Percentiles rank a stretch among this genome's conserved stretches.
Conservation (phyloP, 2,329 filamentous ascomycete species). For the Arthrobotrys pseudoclavata region DNA sequence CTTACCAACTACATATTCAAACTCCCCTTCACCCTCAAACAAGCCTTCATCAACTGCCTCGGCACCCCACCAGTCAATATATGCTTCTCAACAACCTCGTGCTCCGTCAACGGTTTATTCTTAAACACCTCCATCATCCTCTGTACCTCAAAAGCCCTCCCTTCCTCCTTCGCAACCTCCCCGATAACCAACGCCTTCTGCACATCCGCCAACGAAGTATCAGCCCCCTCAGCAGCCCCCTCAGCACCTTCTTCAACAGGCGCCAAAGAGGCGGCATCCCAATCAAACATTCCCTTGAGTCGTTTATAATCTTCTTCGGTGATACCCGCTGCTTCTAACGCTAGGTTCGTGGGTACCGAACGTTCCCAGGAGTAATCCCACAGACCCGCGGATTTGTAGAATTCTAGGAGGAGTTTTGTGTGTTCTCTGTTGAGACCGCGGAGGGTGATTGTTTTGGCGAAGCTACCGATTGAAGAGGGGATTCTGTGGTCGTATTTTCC, state of each 20-base stretch:
- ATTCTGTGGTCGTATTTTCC: constrained; percentile 68
- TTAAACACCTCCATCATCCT: constrained; percentile 37
- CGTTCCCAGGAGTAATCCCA: constrained; percentile 56
- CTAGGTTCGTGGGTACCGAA: constrained; percentile 34
- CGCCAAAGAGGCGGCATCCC: constrained; percentile 65
- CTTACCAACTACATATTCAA: constrained; percentile 35
- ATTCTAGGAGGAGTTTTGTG: constrained; percentile 41
- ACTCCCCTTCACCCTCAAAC: constrained; percentile 61
- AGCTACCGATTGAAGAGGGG: constrained; percentile 64
- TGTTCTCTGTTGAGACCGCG: constrained; percentile 48
- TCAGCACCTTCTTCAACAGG: constrained; percentile 69
- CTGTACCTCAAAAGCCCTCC: constrained; percentile 25
- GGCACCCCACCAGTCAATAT: constrained; percentile 61
- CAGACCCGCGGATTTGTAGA: constrained; percentile 50
- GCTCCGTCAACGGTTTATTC: constrained; percentile 42
- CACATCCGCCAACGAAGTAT: constrained; percentile 80
- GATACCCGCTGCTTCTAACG: constrained; percentile 27
- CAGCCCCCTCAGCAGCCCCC: constrained; percentile 71
- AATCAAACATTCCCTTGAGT: constrained; percentile 68
- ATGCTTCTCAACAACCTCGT: constrained; percentile 60
- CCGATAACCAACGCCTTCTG: constrained; percentile 66
- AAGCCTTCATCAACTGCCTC: constrained; percentile 60
- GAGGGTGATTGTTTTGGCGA: constrained; percentile 39
- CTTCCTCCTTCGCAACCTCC: constrained; percentile 37
- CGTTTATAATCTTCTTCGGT: constrained; percentile 38